Evolutionary conservation across 2,329 filamentous ascomycete species (phyloP).

Genomic region (Alternaria alternata): DNA sequence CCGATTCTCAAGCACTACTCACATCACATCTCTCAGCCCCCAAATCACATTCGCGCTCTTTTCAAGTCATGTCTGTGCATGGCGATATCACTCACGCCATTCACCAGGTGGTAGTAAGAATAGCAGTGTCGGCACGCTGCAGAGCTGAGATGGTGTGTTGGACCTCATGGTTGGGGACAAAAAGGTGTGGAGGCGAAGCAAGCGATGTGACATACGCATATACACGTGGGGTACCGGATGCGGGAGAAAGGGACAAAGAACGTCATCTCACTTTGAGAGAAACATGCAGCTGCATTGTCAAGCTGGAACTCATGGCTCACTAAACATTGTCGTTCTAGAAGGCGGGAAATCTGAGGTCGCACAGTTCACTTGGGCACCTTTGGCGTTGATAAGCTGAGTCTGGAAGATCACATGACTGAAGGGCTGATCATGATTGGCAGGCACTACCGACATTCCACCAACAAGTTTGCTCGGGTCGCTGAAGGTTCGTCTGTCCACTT

Average conservation of each 20-base stretch:
- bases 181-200: constrained; percentile 8
- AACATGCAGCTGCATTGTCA: background rate
- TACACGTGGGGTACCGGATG: background rate
- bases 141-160: background rate
- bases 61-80: background rate
- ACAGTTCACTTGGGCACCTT: background rate
- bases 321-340: background rate
- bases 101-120: background rate
- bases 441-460: background rate
- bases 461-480: background rate
- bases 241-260: background rate
- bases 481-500: background rate
- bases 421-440: background rate
- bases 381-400: constrained; percentile 2
- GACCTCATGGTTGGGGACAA: background rate
- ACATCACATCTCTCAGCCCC: background rate
- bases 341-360: background rate
- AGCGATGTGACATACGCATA: background rate
- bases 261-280: background rate
- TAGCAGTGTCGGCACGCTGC: background rate
- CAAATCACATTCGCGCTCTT: background rate
- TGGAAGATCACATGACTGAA: background rate
- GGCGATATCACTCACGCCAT: background rate
- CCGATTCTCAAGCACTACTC: background rate
- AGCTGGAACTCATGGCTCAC: background rate